Conservation (phyloP, 129 eudicot genomes). For the Gnaphalium uliginosum region DNA sequence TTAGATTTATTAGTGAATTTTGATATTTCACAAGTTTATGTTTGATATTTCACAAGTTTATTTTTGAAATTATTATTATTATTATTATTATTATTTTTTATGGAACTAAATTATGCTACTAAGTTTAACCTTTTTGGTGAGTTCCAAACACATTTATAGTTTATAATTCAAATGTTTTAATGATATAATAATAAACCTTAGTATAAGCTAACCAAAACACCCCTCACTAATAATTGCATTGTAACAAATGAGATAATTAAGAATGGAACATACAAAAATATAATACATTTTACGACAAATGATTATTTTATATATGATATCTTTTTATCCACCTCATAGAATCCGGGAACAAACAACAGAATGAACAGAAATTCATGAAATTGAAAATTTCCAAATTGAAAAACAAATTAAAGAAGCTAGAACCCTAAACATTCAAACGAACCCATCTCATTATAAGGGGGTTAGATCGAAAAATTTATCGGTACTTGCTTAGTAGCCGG, state of each 20-base stretch:
- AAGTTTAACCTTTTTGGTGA: background rate
- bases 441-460: constrained; percentile 18
- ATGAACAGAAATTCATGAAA: constrained; percentile 16
- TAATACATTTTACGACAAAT: constrained; percentile 9
- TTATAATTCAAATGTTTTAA: too few relatives aligned
- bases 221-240: background rate
- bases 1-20: too few relatives aligned
- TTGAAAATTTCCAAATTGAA: constrained; percentile 10
- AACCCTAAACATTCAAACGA: constrained; percentile 36
- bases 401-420: constrained; percentile 17
- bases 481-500: constrained; percentile 27
- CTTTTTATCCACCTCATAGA: constrained; percentile 36
- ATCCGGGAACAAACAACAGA: constrained; percentile 25
- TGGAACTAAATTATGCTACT: too few relatives aligned
- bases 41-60: too few relatives aligned
- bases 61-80: too few relatives aligned
- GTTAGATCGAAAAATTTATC: constrained; percentile 13
- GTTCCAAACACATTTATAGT: background rate
- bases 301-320: constrained; percentile 25
- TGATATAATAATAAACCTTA: too few relatives aligned
- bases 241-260: background rate
- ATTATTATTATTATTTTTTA: too few relatives aligned
- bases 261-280: background rate
- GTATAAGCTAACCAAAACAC: too few relatives aligned
- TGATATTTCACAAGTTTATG: too few relatives aligned